Evolutionary conservation across 2,329 filamentous ascomycete genomes (phyloP).

Genomic region (Stenocarpella maydis): DNA sequence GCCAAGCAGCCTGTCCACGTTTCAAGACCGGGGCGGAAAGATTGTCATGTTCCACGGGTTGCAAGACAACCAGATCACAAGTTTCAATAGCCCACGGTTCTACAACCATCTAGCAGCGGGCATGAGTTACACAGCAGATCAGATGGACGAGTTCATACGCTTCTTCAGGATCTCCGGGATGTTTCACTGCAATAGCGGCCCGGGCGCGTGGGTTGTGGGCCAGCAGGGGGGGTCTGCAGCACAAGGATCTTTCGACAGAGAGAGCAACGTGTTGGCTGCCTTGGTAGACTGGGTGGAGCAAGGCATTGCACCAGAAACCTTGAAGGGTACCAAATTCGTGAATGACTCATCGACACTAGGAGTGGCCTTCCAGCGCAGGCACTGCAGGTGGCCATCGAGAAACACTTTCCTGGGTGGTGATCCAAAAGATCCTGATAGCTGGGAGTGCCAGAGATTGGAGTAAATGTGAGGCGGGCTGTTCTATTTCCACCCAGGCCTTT

Average conservation of each 20-base stretch:
- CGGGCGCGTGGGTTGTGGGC: constrained; percentile 47
- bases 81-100: constrained; percentile 54
- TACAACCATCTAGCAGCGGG: constrained; percentile 55
- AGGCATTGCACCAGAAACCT: constrained; percentile 50
- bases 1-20: constrained; percentile 48
- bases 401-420: constrained; percentile 35
- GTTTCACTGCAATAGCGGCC: constrained; percentile 57
- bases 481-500: background rate
- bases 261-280: constrained; percentile 53
- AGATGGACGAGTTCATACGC: constrained; percentile 55
- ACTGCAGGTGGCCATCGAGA: constrained; percentile 36
- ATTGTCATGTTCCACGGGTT: constrained; percentile 56
- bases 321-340: constrained; percentile 34
- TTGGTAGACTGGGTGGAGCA: constrained; percentile 58
- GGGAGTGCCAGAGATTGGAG: constrained; percentile 28
- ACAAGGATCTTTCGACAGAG: constrained; percentile 43
- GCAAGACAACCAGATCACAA: constrained; percentile 53
- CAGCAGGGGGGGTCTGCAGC: constrained; percentile 37
- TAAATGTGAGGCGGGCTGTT: no score
- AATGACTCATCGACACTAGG: constrained; percentile 32
- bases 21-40: constrained; percentile 51
- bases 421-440: constrained; percentile 35
- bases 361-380: constrained; percentile 35
- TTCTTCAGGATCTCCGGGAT: constrained; percentile 62
- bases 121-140: constrained; percentile 45